A percentile compares a stretch with the other conserved stretches of the same genome.
These are phyloP conservation scores for Clarireedia sp. DNA, from an alignment of 2,329 filamentous ascomycete species.

Conservation along the genomic window DNA sequence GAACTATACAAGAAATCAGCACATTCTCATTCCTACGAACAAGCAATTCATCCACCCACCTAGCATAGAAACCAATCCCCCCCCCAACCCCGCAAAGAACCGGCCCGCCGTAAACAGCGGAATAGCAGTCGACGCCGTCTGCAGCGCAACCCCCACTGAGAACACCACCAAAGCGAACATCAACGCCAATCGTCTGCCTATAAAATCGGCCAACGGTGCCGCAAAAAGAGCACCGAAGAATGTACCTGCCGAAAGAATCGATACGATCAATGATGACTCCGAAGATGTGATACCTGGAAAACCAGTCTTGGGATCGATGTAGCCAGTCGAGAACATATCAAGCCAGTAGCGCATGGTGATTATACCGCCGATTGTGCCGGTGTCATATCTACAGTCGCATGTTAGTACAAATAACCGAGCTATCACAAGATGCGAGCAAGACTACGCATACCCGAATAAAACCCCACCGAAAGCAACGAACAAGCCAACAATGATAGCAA, in stretches of 20 bases:
- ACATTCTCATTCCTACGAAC: neutral
- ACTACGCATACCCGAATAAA: slow-evolving; percentile 47
- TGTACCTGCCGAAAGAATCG: slow-evolving; percentile 66
- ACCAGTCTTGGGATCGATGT: slow-evolving; percentile 34
- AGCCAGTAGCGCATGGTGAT: slow-evolving; percentile 47
- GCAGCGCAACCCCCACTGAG: slow-evolving; percentile 57
- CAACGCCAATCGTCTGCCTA: slow-evolving; percentile 50
- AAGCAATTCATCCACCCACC: slow-evolving; percentile 32
- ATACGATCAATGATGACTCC: slow-evolving; percentile 55
- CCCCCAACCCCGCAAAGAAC: slow-evolving; percentile 66
- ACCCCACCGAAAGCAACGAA: slow-evolving; percentile 56
- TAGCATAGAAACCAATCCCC: slow-evolving; percentile 62
- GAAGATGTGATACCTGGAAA: slow-evolving; percentile 41
- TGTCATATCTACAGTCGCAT: slow-evolving; percentile 40
- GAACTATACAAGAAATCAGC: neutral
- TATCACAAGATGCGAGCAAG: no score
- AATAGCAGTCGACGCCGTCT: slow-evolving; percentile 54
- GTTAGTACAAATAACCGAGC: neutral
- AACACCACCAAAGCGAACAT: slow-evolving; percentile 59
- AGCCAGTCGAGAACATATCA: slow-evolving; percentile 44
- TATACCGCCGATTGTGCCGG: slow-evolving; percentile 50
- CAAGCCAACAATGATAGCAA: slow-evolving; percentile 49
- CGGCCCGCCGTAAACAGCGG: slow-evolving; percentile 64
- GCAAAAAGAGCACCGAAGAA: slow-evolving; percentile 56
- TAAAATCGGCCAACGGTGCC: slow-evolving; percentile 32